phyloP scores from a whole-genome alignment of 1,139 yeast genomes.

The Saccharomyces hybrid region DNA sequence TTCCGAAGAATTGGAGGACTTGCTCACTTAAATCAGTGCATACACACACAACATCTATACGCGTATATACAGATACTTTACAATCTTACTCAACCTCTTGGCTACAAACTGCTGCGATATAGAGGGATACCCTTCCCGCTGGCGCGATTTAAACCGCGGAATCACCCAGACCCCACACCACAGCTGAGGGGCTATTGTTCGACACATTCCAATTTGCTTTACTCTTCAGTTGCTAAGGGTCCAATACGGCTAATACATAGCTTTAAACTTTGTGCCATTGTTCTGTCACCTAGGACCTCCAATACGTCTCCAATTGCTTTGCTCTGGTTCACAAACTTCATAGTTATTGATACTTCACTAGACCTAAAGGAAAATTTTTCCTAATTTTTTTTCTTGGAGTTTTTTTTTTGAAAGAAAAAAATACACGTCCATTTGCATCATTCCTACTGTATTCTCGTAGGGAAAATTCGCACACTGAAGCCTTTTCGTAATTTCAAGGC shows the following conservation, averaged over 20 bases:
- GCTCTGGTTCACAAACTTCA: neutral
- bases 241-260: neutral
- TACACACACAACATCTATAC: neutral
- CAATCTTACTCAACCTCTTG: neutral
- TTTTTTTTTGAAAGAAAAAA: neutral
- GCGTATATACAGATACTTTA: neutral
- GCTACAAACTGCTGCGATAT: neutral
- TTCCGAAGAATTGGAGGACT: conserved; percentile 11
- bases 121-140: neutral
- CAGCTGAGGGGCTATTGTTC: neutral
- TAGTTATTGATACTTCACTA: neutral
- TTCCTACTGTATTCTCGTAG: neutral
- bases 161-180: neutral
- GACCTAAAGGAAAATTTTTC: neutral
- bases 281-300: neutral
- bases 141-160: neutral
- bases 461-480: no score
- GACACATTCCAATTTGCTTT: neutral
- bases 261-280: neutral
- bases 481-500: no score
- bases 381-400: neutral
- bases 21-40: conserved; percentile 5
- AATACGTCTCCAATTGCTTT: neutral
- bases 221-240: neutral
- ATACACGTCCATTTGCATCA: neutral